A percentile compares a stretch with the other conserved stretches of the same genome.
These are phyloP conservation scores for Onygenales sp. DNA, from an alignment of 2,329 filamentous ascomycete genomes.

Conservation along the genomic window DNA sequence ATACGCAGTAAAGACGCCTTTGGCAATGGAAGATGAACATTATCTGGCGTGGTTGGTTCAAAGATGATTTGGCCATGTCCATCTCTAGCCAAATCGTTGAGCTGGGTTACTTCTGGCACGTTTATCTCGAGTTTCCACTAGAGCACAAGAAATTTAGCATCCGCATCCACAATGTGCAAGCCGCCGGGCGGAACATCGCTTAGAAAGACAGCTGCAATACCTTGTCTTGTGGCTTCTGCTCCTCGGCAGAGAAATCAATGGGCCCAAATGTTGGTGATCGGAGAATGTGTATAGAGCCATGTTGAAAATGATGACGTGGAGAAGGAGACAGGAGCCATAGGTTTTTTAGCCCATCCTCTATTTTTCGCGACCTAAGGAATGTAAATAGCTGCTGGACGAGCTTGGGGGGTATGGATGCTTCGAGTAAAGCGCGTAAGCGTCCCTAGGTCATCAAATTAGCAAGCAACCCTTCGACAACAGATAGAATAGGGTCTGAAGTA, in stretches of 20 bases:
- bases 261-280: background rate
- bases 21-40: background rate
- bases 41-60: background rate
- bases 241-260: background rate
- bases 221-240: background rate
- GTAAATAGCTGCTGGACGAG: background rate
- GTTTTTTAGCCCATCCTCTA: background rate
- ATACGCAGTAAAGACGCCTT: background rate
- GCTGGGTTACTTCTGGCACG: background rate
- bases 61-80: background rate
- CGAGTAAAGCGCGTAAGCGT: background rate
- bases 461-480: background rate
- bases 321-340: background rate
- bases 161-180: background rate
- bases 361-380: background rate
- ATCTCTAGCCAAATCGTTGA: background rate
- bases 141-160: background rate
- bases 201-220: background rate
- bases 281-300: background rate
- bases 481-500: background rate
- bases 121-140: background rate
- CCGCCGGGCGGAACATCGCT: background rate
- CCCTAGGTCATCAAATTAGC: conserved; percentile 2
- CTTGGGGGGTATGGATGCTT: background rate
- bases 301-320: background rate